Evolutionary conservation across 176 grass and related monocot genomes (phyloP), one percentile per base, ranked within the genome.

Genomic region (Rhynchospora pubera): DNA sequence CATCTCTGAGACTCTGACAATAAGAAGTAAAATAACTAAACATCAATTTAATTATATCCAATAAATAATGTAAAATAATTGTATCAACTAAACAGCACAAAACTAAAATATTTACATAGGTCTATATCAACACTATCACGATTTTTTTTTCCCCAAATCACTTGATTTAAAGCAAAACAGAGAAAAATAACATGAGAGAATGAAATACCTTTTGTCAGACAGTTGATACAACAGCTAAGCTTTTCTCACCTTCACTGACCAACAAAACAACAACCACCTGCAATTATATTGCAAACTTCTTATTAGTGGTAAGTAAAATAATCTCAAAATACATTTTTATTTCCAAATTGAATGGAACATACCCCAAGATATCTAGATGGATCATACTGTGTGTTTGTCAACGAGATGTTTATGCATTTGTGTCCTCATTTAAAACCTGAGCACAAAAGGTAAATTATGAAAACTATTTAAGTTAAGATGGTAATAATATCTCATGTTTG

Each of bases 211-310:
- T 97, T 97, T 80, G 94, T 97, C 82, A 97, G 91, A 88, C 86
- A 97, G 84, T 91, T 97, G 85, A 97, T 93, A 74, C 88, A 66
- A 93, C 85, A 68, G 93, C 91, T 65, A 97, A 91, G 48, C 86
- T 93, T 89, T 93, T 97, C 84, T 97, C 94, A 85, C 91, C 94
- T 22, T 97, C 91, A 87, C 82, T 90, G 80, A 97, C 91, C 78
- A 97, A 87, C 66, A 93, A 81, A 87, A 91, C 91, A 57, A 90
- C 91, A 65, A 97, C 68, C 52, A 93, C 89, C 94, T 97, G 91
- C 69, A 86, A 53, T 23, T 68, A 28, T 39, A 12, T 68, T 68
- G 23, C 32, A 68, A 8, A 5, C 47, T 50, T 1, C 47, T 10
- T 50, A 8, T 50, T 50, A 50, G 23, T 80, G 82, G 45, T 79